These are phyloP conservation scores for Luzula sylvatica DNA, from an alignment of 176 grass and related monocot genomes.

Conservation along the genomic window DNA sequence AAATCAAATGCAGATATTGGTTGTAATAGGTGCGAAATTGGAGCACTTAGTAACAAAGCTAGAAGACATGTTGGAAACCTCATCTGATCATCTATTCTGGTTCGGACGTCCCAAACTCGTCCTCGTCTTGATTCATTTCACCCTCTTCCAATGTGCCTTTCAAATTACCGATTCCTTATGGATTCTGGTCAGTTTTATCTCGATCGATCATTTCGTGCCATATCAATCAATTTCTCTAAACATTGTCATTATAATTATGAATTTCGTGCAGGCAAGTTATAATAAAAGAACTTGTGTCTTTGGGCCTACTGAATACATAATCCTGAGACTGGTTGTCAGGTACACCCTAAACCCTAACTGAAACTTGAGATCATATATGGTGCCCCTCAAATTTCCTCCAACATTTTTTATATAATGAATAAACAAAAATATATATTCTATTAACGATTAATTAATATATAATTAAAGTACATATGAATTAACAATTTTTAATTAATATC, in stretches of 20 bases:
- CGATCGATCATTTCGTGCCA: too few relatives aligned
- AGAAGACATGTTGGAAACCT: slow-evolving; percentile 43
- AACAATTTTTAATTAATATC: too few relatives aligned
- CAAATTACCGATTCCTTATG: slow-evolving; percentile 79
- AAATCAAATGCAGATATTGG: slow-evolving; percentile 28
- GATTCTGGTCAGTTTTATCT: slow-evolving; percentile 49
- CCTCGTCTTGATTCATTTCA: slow-evolving; percentile 58
- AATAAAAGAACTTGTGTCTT: slow-evolving; percentile 47
- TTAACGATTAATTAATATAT: background rate
- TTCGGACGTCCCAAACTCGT: slow-evolving; percentile 54
- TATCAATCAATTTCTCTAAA: too few relatives aligned
- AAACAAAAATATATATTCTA: too few relatives aligned
- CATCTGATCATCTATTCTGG: slow-evolving; percentile 73
- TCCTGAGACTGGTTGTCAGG: slow-evolving; percentile 40
- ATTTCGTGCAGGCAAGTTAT: slow-evolving; percentile 29
- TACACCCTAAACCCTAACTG: too few relatives aligned
- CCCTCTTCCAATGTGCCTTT: slow-evolving; percentile 72
- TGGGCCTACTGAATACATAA: slow-evolving; percentile 26
- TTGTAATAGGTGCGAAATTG: slow-evolving; percentile 62
- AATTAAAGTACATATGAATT: too few relatives aligned
- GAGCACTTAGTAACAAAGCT: slow-evolving; percentile 74
- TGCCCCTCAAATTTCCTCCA: too few relatives aligned
- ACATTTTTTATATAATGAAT: too few relatives aligned
- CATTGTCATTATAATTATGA: too few relatives aligned
- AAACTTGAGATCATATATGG: too few relatives aligned